Evolutionary conservation across 2,329 filamentous ascomycete genomes (phyloP), one percentile per base, ranked within the genome.

Genomic region (Colletotrichum brevisporum): DNA sequence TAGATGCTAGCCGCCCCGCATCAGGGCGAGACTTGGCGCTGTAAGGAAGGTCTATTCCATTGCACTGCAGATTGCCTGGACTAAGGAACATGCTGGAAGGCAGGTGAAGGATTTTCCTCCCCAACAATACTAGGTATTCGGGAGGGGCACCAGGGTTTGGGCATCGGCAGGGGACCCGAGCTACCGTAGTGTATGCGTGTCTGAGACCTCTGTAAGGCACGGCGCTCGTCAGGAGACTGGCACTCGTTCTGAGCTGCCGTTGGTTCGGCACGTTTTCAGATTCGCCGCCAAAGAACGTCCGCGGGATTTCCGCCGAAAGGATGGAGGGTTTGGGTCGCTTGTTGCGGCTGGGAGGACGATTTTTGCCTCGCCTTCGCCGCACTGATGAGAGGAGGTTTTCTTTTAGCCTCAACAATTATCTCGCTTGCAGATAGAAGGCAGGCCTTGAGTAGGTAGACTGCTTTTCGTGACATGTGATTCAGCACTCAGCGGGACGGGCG

Each of bases 21-120:
- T 43, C 43, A 24, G 45, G 59, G 21, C 18, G 21, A 16, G 64
- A 10, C 43, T 56, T 47, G 59, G 64, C 52, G 45, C 36, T 36
- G 52, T 63, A 63, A 43, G 52, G 45, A 57, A 63, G 64, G 64
- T 63, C 21, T 16, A 5, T 52, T 16, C 50, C 27, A 27, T 16
- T 51, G 52, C 18, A 55, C n/a, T 15, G 26, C 39, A 13, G 50
- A 31, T 47, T 57, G 60, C 41, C 60, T 56, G 26, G 48, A 24
- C 13, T 26, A 43, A 47, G 24, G 66, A 69, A 69, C 48, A 69
- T 31, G 61, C 61, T 69, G 66, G 66, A 69, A 69, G 31, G 43
- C 24, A 31, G 26, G 50, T 65, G 54, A 69, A 65, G 54, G 54
- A 58, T 65, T 65, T 65, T 41, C 21, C 21, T 27, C 36, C 24